Base-by-base conservation (phyloP, 192 early-diverging fungal species). In the Linnemannia schmuckeri region DNA sequence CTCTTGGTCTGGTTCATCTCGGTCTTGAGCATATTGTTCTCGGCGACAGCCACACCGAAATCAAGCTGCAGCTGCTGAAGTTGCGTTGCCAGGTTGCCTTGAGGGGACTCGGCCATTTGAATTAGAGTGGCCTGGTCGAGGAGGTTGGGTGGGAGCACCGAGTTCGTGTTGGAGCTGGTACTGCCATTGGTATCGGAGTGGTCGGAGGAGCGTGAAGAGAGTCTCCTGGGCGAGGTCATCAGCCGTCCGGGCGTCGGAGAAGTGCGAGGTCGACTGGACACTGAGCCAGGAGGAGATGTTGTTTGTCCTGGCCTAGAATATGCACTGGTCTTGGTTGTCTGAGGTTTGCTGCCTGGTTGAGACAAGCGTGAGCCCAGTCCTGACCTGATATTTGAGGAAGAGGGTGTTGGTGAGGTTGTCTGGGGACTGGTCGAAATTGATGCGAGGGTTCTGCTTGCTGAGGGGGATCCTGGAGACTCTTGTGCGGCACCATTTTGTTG, bases 21-120 rank as follows among this genome's bases (percentile, higher is more conserved):
- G 5, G 94, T 85, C 54, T 94, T 94, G 52, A 96, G 89, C 72
- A 93, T 89, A 46, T 93, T 91, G 78, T 96, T 96, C 79, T 96
- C 95, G 0, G 94, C 93, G 66, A 95, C 92, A 15, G 95, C 90
- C 57, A 95, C 93, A 30, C 94, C 95, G 41, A 94, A 89, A 17
- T 93, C 90, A 69, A 93, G 81, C 72, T 92, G 91, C 27, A 95
- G 87, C 75, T 94, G 92, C 61, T 94, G 92, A 18, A 91, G 55
- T 4, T 85, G 84, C 33, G 82, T 73, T 2, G 83, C 77, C 38
- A 85, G 47, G 20, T 71, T 38, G 18, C 55, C 84, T 4, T 87
- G 68, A 0, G 80, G 84, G 37, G 81, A 72, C 15, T 78, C 78
- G 13, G 85, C 57, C 78, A 61, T 80, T 80, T 80, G 89, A 71